Conservation (phyloP, 2,329 filamentous ascomycete species). For the Fusarium sp. region DNA sequence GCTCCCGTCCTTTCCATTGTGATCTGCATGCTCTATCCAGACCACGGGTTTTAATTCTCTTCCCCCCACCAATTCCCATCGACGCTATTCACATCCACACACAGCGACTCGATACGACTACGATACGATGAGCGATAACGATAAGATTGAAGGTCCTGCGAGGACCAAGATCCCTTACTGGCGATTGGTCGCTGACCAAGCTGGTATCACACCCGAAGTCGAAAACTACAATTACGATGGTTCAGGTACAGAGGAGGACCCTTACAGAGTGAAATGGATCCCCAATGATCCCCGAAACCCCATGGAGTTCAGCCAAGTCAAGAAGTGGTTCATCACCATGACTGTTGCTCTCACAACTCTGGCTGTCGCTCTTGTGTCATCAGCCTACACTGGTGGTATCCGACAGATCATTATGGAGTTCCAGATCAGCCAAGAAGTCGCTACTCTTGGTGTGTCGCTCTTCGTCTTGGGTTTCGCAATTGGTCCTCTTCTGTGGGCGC, state of each 20-base stretch:
- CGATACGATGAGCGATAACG: conserved; percentile 27
- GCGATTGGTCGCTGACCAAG: conserved; percentile 33
- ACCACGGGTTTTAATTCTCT: not conserved
- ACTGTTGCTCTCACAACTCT: conserved; percentile 32
- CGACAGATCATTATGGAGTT: conserved; percentile 32
- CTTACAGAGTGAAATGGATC: conserved; percentile 37
- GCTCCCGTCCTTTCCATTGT: not conserved
- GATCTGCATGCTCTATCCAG: conserved; percentile 14
- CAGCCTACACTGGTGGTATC: conserved; percentile 35
- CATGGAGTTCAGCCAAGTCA: conserved; percentile 27
- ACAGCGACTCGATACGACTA: conserved; percentile 6
- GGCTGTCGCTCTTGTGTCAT: conserved; percentile 35
- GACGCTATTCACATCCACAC: conserved; percentile 1
- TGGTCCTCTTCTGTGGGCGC: conserved; percentile 79
- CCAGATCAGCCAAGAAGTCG: conserved; percentile 33
- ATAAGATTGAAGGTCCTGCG: conserved; percentile 31
- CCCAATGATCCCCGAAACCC: conserved; percentile 38
- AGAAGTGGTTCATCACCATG: conserved; percentile 40
- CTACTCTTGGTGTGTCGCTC: conserved; percentile 36
- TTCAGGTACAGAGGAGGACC: conserved; percentile 34
- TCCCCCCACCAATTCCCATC: not conserved
- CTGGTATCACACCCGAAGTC: conserved; percentile 36
- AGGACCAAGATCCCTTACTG: conserved; percentile 34
- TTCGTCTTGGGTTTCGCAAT: conserved; percentile 60
- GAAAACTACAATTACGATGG: conserved; percentile 35